Evolutionary conservation across 164 flowering plant species (phyloP).

Genomic region (Sedum album): DNA sequence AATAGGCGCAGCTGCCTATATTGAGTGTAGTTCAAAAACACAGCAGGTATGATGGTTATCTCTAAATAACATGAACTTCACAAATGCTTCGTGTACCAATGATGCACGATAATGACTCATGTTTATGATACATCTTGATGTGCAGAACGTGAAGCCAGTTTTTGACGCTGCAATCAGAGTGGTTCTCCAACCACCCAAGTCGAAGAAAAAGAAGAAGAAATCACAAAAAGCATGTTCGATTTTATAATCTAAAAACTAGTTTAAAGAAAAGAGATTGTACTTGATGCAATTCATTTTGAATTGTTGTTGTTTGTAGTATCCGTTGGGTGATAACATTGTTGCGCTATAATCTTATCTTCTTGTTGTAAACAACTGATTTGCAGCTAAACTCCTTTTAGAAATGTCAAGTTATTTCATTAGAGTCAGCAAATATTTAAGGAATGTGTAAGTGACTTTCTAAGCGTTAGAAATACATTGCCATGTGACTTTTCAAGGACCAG

Average conservation of each 20-base stretch:
- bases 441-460: too few relatives aligned
- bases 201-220: too few relatives aligned
- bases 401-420: too few relatives aligned
- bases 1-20: conserved; percentile 9
- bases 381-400: too few relatives aligned
- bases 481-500: too few relatives aligned
- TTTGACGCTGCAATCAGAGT: conserved; percentile 64
- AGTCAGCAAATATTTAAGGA: too few relatives aligned
- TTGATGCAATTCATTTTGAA: not conserved
- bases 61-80: not conserved
- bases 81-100: not conserved
- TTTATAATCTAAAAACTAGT: conserved; percentile 24
- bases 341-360: too few relatives aligned
- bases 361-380: too few relatives aligned
- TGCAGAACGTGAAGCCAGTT: conserved; percentile 57
- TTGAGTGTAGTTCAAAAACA: too few relatives aligned
- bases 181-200: too few relatives aligned
- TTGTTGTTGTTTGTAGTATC: not conserved
- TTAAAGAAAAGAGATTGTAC: not conserved
- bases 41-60: conserved; percentile 24
- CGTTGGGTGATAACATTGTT: too few relatives aligned
- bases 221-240: conserved; percentile 53
- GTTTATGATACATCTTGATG: not conserved
- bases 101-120: conserved; percentile 1
- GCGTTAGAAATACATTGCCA: too few relatives aligned